Evolutionary conservation across 192 early-diverging fungal species (phyloP), one percentile per base, ranked within the genome.

Genomic region (Coemansia sp.): DNA sequence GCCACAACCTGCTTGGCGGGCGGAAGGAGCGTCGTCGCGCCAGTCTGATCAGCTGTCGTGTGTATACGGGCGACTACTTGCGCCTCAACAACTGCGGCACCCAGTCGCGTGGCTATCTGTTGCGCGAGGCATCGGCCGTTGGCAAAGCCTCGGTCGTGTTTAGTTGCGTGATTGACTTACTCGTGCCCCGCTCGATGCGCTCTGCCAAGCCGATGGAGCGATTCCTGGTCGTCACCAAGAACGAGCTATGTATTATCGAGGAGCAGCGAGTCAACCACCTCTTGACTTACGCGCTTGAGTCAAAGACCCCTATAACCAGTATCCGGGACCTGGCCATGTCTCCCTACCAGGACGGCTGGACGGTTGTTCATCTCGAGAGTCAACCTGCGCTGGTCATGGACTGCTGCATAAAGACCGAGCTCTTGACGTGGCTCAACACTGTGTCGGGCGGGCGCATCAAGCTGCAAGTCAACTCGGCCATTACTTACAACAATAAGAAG

Each of bases 11-110:
- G 39, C 87, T 99, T 74, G 90, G 82, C 62, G 89, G 88, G 40
- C 89, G 94, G 44, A 99, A 98, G 78, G 96, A 99, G 70, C 86
- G 97, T 57, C 91, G 96, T 65, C 85, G 96, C 21, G 94, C 92
- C 83, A 92, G 90, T 59, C 69, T 99, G 52, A 75, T 89, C 33
- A 89, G 88, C 44, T 91, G 92, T 76, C 87, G 96, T 46, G 87
- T 91, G 62, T 99, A 94, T 77, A 71, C 88, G 42, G 97, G 97
- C 33, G 97, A 99, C 72, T 98, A 99, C 73, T 73, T 99, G 35
- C 87, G 84, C 47, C 81, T 94, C 49, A 88, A 83, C 59, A 64
- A 30, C 57, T 52, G 63, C 35, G 46, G 55, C 55, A 40, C 35
- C 26, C 67, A 67, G 46, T 63, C 76, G 14, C 57, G 69, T 35